Percentiles rank a stretch among this genome's conserved stretches.
phyloP scores from a whole-genome alignment of 2,329 filamentous ascomycete species.

The Fusarium falciforme region DNA sequence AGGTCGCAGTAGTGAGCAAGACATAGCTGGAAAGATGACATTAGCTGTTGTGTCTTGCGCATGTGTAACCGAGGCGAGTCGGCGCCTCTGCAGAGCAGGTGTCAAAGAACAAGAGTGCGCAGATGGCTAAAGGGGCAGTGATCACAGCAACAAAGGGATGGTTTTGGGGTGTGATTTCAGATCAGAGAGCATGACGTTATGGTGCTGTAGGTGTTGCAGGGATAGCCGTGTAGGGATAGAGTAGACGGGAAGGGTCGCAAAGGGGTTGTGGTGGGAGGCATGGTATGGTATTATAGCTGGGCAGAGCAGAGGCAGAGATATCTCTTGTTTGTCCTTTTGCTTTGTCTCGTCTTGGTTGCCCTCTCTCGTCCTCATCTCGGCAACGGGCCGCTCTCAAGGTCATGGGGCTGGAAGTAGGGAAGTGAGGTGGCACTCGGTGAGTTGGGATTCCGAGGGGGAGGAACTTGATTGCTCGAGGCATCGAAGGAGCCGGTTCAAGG shows the following conservation, averaged over 20 bases:
- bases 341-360: slow-evolving; percentile 25
- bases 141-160: slow-evolving; percentile 29
- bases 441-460: slow-evolving; percentile 33
- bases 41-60: slow-evolving; percentile 48
- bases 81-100: slow-evolving; percentile 11
- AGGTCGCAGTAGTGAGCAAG: slow-evolving; percentile 78
- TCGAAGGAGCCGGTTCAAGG: slow-evolving; percentile 27
- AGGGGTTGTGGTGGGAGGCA: slow-evolving; percentile 21
- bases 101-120: slow-evolving; percentile 1
- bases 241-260: slow-evolving; percentile 23
- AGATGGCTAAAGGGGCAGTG: slow-evolving; percentile 16
- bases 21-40: slow-evolving; percentile 66
- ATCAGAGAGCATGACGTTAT: slow-evolving; percentile 40
- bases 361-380: slow-evolving; percentile 28
- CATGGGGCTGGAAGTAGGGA: slow-evolving; percentile 40
- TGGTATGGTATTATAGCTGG: slow-evolving; percentile 22
- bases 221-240: slow-evolving; percentile 29
- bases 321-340: slow-evolving; percentile 28
- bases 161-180: slow-evolving; percentile 28
- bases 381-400: slow-evolving; percentile 37
- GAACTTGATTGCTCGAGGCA: slow-evolving; percentile 37
- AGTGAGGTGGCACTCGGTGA: slow-evolving; percentile 47
- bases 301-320: slow-evolving; percentile 30
- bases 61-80: slow-evolving; percentile 36
- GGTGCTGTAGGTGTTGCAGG: slow-evolving; percentile 26